These are phyloP conservation scores for Fusarium staphyleae DNA, from an alignment of 2,329 filamentous ascomycete genomes.

Conservation along the genomic window DNA sequence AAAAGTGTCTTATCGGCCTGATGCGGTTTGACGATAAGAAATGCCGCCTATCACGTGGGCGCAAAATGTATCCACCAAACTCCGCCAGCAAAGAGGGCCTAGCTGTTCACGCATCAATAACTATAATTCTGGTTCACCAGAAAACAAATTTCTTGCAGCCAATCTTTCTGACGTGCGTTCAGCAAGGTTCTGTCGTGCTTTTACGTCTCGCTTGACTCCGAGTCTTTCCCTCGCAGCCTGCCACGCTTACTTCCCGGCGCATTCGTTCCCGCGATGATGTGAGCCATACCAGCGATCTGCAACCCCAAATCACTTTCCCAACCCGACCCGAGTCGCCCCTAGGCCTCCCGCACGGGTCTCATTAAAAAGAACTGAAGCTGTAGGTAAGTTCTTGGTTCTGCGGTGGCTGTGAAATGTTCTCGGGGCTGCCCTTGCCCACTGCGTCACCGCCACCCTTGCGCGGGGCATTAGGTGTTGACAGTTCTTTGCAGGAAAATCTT, in stretches of 20 bases:
- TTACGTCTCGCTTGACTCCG: conserved; percentile 7
- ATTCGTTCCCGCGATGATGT: conserved; percentile 50
- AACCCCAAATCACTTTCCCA: conserved; percentile 41
- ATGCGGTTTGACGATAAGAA: conserved; percentile 41
- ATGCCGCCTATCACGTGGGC: conserved; percentile 51
- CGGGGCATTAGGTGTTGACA: conserved; percentile 35
- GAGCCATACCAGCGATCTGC: conserved; percentile 44
- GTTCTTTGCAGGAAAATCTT: conserved; percentile 39
- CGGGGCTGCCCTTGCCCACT: conserved; percentile 15
- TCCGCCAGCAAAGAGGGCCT: conserved; percentile 38
- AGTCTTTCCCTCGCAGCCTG: conserved; percentile 18
- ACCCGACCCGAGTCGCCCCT: conserved; percentile 40
- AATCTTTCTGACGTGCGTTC: conserved; percentile 18
- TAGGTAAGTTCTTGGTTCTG: conserved; percentile 38
- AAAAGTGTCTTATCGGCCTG: conserved; percentile 46
- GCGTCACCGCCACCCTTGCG: conserved; percentile 33
- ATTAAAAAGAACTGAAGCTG: conserved; percentile 36
- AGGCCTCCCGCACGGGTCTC: conserved; percentile 33
- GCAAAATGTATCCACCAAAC: conserved; percentile 51
- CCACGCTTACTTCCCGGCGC: conserved; percentile 28
- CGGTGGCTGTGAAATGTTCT: not conserved
- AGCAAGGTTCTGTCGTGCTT: conserved; percentile 9
- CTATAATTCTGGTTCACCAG: conserved; percentile 41
- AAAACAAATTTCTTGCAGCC: conserved; percentile 37
- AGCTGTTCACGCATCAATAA: conserved; percentile 36